Evolutionary conservation across 192 early-diverging fungal species (phyloP).

Genomic region (Endogone sp.): DNA sequence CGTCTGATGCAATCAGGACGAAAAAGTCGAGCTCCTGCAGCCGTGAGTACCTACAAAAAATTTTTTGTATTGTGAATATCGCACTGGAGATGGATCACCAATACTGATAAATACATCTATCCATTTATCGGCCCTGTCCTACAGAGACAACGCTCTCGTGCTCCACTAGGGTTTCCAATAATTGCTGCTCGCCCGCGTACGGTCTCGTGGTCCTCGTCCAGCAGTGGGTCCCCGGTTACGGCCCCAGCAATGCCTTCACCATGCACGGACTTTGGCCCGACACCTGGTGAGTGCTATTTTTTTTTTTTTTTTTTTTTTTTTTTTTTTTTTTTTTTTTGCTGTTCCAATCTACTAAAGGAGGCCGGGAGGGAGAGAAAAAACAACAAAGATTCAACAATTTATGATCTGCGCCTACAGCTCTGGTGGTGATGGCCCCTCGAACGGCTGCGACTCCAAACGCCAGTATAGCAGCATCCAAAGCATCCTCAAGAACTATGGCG

Average conservation of each 20-base stretch:
- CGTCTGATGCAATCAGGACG: too few relatives aligned
- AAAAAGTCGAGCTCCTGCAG: too few relatives aligned
- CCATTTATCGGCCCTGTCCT: too few relatives aligned
- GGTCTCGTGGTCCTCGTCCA: constrained; percentile 48
- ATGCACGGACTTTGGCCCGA: constrained; percentile 83
- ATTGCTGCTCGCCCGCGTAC: constrained; percentile 52
- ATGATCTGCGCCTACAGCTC: not conserved
- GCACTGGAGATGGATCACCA: too few relatives aligned
- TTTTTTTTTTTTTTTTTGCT: too few relatives aligned
- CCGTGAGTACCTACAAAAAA: too few relatives aligned
- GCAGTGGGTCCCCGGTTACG: constrained; percentile 58
- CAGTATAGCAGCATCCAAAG: constrained; percentile 49
- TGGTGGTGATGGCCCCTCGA: constrained; percentile 29
- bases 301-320: not conserved
- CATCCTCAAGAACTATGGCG: constrained; percentile 42
- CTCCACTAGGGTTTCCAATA: constrained; percentile 14
- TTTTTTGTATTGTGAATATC: too few relatives aligned
- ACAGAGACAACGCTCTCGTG: constrained; percentile 37
- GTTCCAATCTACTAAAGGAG: too few relatives aligned
- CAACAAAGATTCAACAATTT: not conserved
- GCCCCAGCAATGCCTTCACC: constrained; percentile 57
- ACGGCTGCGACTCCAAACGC: constrained; percentile 65
- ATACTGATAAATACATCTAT: too few relatives aligned
- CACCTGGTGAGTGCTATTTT: constrained; percentile 17
- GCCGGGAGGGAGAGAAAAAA: too few relatives aligned